These are phyloP conservation scores for Knoxdaviesia proteae DNA, from an alignment of 2,329 filamentous ascomycete genomes.

Conservation along the genomic window DNA sequence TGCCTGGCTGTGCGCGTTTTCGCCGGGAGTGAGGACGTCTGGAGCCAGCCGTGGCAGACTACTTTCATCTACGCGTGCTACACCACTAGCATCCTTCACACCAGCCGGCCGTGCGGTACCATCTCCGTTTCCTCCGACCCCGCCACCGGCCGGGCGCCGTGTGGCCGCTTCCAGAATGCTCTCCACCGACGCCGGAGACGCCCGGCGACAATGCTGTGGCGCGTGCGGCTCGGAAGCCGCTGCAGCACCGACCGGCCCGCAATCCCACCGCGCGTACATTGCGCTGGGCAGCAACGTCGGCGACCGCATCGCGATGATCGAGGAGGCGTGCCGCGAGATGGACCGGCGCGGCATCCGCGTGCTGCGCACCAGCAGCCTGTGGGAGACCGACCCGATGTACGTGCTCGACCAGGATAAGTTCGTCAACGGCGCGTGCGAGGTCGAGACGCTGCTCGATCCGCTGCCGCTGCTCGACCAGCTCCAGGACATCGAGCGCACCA, in stretches of 20 bases:
- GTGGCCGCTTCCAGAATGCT: no score
- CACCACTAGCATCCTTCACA: no score
- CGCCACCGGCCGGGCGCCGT: no score
- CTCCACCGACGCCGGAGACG: no score
- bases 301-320: constrained; percentile 67
- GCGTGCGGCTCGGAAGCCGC: constrained; percentile 13
- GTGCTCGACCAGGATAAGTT: constrained; percentile 75
- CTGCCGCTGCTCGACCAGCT: constrained; percentile 58
- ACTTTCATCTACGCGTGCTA: no score
- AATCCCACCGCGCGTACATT: constrained; percentile 43
- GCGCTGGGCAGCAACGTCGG: constrained; percentile 87
- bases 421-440: constrained; percentile 79
- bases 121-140: no score
- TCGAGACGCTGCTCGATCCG: constrained; percentile 60
- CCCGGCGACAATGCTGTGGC: no score
- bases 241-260: constrained; percentile 12
- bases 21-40: no score
- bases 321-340: constrained; percentile 64
- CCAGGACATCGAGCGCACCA: constrained; percentile 59
- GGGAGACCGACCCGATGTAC: constrained; percentile 96
- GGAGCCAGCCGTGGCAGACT: no score
- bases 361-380: constrained; percentile 65
- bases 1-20: no score
- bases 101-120: no score
- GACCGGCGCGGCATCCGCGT: constrained; percentile 51